A percentile compares a stretch with the other conserved stretches of the same genome.
These are phyloP conservation scores for Pythium sukuiense DNA, from an alignment of 352 stramenopile species.

Conservation along the genomic window DNA sequence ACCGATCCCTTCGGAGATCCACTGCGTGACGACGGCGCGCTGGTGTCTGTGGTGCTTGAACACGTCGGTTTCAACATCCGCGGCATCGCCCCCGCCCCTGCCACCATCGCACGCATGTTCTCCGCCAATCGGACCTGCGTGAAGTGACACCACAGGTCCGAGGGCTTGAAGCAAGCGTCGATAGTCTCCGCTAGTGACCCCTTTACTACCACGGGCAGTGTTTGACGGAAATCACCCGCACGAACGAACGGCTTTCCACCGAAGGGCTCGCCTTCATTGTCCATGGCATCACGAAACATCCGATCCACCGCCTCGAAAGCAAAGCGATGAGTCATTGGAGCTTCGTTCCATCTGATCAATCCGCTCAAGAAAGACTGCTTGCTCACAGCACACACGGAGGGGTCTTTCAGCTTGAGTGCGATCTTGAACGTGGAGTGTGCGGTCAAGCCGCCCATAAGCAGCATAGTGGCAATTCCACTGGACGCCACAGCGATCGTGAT, in stretches of 20 bases:
- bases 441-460: constrained; percentile 31
- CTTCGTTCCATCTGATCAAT: not conserved
- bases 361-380: not conserved
- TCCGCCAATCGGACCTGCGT: not conserved
- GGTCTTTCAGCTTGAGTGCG: not conserved
- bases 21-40: too few species aligned
- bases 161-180: not conserved
- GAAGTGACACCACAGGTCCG: not conserved
- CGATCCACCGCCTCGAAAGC: constrained; percentile 3
- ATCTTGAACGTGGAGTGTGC: constrained; percentile 34
- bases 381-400: not conserved
- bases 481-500: constrained; percentile 31
- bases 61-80: too few species aligned
- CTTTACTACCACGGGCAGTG: not conserved
- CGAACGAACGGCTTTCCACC: not conserved
- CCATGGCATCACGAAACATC: not conserved
- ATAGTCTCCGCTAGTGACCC: not conserved
- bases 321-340: not conserved
- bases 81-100: too few species aligned
- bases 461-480: constrained; percentile 31
- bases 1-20: too few species aligned
- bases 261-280: not conserved
- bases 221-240: not conserved
- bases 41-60: too few species aligned
- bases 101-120: constrained; percentile 2